Conservation (phyloP, 2,329 filamentous ascomycete genomes). For the Polytolypa hystricis region DNA sequence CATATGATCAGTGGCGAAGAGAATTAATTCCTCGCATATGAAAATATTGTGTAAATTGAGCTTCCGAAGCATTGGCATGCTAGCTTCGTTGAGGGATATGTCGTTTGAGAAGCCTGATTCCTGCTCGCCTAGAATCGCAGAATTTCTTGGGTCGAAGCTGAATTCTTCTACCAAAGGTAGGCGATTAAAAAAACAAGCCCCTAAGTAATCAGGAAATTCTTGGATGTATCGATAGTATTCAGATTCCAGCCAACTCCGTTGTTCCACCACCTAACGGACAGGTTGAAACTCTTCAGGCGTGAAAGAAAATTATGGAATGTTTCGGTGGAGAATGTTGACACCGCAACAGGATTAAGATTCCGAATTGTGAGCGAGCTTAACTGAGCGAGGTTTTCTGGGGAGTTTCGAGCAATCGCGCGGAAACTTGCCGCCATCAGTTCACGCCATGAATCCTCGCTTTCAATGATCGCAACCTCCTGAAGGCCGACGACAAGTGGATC, state of each 20-base stretch:
- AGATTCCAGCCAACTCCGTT: background rate
- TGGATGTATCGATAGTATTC: background rate
- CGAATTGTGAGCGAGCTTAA: background rate
- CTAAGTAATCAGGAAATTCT: background rate
- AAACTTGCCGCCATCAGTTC: background rate
- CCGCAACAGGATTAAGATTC: background rate
- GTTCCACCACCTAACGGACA: background rate
- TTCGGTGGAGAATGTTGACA: background rate
- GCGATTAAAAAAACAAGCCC: background rate
- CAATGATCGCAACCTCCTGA: background rate
- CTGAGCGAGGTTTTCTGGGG: background rate
- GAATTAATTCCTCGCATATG: background rate
- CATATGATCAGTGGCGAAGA: background rate
- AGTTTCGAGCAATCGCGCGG: background rate
- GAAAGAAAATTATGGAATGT: background rate
- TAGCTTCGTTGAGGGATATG: background rate
- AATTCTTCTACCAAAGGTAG: background rate
- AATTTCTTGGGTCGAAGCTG: background rate
- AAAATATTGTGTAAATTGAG: background rate
- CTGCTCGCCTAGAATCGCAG: background rate
- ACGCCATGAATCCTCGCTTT: background rate
- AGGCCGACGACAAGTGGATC: background rate
- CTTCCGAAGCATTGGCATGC: background rate
- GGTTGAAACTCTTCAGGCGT: background rate
- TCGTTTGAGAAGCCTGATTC: background rate